phyloP scores from a whole-genome alignment of 352 stramenopile species.

The Salisapilia sapeloensis region DNA sequence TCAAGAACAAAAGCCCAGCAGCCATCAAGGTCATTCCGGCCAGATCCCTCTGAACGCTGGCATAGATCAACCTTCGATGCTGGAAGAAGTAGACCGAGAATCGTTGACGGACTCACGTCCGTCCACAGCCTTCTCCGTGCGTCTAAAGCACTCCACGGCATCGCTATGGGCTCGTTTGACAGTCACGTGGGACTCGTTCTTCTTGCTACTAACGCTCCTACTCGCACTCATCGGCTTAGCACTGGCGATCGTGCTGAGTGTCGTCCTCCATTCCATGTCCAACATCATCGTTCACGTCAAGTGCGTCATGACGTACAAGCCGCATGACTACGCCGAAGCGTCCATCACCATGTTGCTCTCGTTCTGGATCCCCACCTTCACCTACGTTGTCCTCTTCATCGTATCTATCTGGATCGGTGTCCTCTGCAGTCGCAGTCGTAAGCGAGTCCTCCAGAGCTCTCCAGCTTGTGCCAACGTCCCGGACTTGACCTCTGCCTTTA shows the following conservation, averaged over 20 bases:
- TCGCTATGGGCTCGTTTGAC: constrained; percentile 35
- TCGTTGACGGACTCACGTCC: too few species aligned
- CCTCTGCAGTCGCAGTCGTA: constrained; percentile 59
- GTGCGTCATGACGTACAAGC: constrained; percentile 33
- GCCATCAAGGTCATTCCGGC: too few species aligned
- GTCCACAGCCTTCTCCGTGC: too few species aligned
- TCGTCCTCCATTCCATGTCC: constrained; percentile 10
- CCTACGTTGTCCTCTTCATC: constrained; percentile 49
- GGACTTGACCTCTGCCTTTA: constrained; percentile 54
- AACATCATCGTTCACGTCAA: constrained; percentile 16
- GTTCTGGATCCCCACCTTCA: constrained; percentile 38
- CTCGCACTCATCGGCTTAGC: constrained; percentile 29
- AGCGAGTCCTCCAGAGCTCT: constrained; percentile 41
- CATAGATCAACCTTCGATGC: too few species aligned
- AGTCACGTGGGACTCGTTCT: constrained; percentile 62
- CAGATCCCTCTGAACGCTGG: too few species aligned
- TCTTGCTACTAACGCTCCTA: constrained; percentile 30
- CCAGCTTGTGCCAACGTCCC: too few species aligned
- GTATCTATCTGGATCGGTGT: constrained; percentile 53
- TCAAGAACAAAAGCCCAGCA: too few species aligned
- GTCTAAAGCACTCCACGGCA: too few species aligned
- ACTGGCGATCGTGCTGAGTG: constrained; percentile 16
- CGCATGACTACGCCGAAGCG: too few species aligned
- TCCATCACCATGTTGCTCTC: constrained; percentile 23
- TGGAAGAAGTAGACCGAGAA: too few species aligned